phyloP scores from a whole-genome alignment of 2,329 filamentous ascomycete genomes.

The Aspergillus glaucus region DNA sequence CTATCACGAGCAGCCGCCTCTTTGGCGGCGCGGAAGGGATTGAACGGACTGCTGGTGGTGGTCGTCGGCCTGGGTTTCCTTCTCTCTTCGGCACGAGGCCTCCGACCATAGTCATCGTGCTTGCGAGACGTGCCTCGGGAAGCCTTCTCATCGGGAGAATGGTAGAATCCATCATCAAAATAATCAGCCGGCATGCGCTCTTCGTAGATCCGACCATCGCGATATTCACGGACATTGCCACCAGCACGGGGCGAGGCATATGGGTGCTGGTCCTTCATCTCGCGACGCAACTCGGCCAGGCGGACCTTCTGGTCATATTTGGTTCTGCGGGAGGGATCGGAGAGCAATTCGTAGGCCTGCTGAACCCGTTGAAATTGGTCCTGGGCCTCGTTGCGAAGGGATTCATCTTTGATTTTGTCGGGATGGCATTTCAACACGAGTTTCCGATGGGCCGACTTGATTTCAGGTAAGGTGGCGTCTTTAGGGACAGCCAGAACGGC shows the following conservation, averaged over 20 bases:
- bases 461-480: slow-evolving; percentile 63
- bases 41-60: slow-evolving; percentile 22
- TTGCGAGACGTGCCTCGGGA: slow-evolving; percentile 32
- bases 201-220: slow-evolving; percentile 40
- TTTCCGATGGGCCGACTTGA: slow-evolving; percentile 76
- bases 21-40: slow-evolving; percentile 21
- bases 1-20: slow-evolving; percentile 25
- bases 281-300: slow-evolving; percentile 58
- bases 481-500: slow-evolving; percentile 65
- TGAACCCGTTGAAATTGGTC: slow-evolving; percentile 90
- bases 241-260: slow-evolving; percentile 16
- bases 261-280: slow-evolving; percentile 37
- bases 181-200: slow-evolving; percentile 34
- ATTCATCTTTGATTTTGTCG: slow-evolving; percentile 78
- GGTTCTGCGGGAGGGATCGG: slow-evolving; percentile 63
- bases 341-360: slow-evolving; percentile 84
- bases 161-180: slow-evolving; percentile 31
- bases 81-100: slow-evolving; percentile 28
- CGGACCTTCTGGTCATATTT: slow-evolving; percentile 73
- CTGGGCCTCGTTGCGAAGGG: slow-evolving; percentile 69
- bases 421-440: slow-evolving; percentile 83
- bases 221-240: slow-evolving; percentile 28
- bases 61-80: slow-evolving; percentile 19
- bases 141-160: slow-evolving; percentile 29
- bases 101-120: slow-evolving; percentile 28